A percentile compares a stretch with the other conserved stretches of the same genome.
phyloP scores from a whole-genome alignment of 1,139 yeast genomes.

The Pichia sp. region DNA sequence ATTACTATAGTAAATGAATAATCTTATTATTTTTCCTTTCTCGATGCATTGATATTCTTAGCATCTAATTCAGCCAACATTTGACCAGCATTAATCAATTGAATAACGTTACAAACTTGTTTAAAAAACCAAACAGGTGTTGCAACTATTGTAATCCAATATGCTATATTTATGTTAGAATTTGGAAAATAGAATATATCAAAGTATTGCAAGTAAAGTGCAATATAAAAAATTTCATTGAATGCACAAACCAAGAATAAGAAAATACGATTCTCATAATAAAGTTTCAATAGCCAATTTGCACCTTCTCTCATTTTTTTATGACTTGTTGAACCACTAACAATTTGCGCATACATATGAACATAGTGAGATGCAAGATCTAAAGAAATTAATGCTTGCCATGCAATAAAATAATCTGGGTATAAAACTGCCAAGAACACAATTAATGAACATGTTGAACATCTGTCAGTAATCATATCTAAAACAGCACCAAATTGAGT shows the following conservation, averaged over 20 bases:
- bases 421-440: conserved; percentile 79
- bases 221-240: conserved; percentile 89
- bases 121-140: conserved; percentile 88
- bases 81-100: conserved; percentile 78
- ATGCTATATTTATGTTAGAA: conserved; percentile 55
- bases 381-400: conserved; percentile 80
- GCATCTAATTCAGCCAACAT: conserved; percentile 79
- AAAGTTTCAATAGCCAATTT: conserved; percentile 67
- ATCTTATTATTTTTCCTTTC: conserved; percentile 10
- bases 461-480: conserved; percentile 98
- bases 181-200: conserved; percentile 35
- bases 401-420: conserved; percentile 58
- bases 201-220: conserved; percentile 72
- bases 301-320: conserved; percentile 73
- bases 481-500: conserved; percentile 92
- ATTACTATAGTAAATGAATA: background rate
- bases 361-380: conserved; percentile 95
- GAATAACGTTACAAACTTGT: conserved; percentile 86
- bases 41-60: conserved; percentile 33
- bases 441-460: conserved; percentile 88
- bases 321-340: conserved; percentile 75
- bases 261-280: conserved; percentile 80
- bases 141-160: conserved; percentile 56
- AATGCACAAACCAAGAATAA: conserved; percentile 86
- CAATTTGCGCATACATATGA: conserved; percentile 95